A percentile compares a stretch with the other conserved stretches of the same genome.
Conservation (phyloP, 345 rosid species). For the Psidium friedrichsthalianum region DNA sequence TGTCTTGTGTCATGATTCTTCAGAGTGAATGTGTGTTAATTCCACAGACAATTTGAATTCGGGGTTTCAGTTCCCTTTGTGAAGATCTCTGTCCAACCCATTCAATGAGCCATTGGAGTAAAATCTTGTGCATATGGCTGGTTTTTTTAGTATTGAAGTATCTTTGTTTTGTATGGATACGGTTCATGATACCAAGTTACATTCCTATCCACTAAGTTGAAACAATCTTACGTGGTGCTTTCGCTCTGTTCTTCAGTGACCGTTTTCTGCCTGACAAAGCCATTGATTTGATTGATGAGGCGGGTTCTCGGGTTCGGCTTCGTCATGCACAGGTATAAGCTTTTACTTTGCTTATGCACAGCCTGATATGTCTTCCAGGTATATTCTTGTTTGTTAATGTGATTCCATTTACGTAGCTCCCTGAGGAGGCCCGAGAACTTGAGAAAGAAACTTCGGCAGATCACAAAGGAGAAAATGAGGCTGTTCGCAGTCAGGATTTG, state of each 20-base stretch:
- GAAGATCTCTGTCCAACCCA: neutral
- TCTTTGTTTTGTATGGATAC: neutral
- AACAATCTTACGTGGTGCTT: neutral
- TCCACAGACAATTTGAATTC: neutral
- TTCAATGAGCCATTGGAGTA: neutral
- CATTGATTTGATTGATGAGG: conserved; percentile 68
- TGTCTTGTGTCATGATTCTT: neutral
- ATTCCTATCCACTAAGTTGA: neutral
- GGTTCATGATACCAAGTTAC: neutral
- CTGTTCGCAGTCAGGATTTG: conserved; percentile 91
- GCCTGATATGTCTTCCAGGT: neutral
- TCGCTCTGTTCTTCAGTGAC: conserved; percentile 26
- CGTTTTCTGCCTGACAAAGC: conserved; percentile 66
- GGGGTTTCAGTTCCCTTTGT: neutral
- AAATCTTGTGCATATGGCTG: neutral
- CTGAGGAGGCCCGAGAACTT: conserved; percentile 97
- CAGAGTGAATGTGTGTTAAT: neutral
- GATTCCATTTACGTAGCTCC: conserved; percentile 42
- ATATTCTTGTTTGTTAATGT: neutral
- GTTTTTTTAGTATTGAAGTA: neutral
- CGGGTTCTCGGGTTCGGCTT: conserved; percentile 54
- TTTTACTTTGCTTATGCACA: neutral
- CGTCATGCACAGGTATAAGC: conserved; percentile 24
- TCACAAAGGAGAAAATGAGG: conserved; percentile 95
- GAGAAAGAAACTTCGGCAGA: conserved; percentile 94